Conservation (phyloP, 2,329 filamentous ascomycete species). For the Claviceps pazoutovae region DNA sequence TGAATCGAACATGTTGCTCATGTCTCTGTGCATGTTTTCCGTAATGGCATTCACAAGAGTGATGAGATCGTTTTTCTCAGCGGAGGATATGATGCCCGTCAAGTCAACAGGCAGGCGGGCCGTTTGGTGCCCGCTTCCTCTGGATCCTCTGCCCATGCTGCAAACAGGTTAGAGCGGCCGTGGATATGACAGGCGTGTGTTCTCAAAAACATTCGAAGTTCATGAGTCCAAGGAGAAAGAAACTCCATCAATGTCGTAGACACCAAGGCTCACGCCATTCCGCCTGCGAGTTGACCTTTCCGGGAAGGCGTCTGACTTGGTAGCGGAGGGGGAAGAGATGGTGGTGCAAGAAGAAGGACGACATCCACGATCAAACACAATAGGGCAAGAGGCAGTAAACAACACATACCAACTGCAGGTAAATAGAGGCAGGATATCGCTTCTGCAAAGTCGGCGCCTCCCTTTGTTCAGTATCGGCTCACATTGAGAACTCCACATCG, state of each 20-base stretch:
- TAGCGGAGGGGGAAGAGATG: background rate
- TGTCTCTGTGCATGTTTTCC: conserved; percentile 39
- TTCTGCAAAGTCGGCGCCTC: conserved; percentile 1
- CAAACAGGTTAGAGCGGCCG: background rate
- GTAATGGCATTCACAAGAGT: conserved; percentile 37
- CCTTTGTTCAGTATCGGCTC: conserved; percentile 5
- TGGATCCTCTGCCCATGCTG: conserved; percentile 27
- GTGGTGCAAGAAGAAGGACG: background rate
- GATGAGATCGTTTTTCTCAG: conserved; percentile 39
- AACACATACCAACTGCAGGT: conserved; percentile 1
- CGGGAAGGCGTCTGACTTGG: background rate
- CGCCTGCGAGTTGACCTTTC: background rate
- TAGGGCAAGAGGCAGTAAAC: background rate
- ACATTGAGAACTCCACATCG: conserved; percentile 1
- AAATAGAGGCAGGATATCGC: background rate
- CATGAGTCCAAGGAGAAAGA: background rate
- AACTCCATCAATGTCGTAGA: background rate
- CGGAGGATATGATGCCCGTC: conserved; percentile 30
- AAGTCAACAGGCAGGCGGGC: conserved; percentile 35
- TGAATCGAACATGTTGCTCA: conserved; percentile 38
- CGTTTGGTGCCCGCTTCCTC: conserved; percentile 18
- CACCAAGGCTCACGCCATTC: background rate
- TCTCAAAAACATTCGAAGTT: conserved; percentile 1
- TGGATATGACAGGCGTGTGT: background rate
- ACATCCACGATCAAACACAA: background rate